These are phyloP conservation scores for Obba rivulosa DNA, from an alignment of 768 basidiomycete species.

Conservation along the genomic window DNA sequence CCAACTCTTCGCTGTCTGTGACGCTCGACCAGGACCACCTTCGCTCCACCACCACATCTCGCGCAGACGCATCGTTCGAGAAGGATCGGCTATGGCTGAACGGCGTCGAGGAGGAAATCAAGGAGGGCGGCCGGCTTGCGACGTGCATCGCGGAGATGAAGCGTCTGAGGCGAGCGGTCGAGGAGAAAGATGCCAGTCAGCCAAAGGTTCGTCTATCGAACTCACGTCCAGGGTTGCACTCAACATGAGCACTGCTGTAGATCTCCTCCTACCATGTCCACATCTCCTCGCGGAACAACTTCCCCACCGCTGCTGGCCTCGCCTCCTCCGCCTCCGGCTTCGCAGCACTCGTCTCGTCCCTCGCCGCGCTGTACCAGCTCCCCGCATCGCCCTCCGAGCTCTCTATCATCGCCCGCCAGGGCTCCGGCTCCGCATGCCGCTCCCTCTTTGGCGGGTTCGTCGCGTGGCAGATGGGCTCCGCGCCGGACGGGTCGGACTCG, in stretches of 20 bases:
- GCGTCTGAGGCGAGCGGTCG: conserved; percentile 65
- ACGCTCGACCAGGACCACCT: conserved; percentile 97
- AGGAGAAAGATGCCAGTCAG: conserved; percentile 58
- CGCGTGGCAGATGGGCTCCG: conserved; percentile 80
- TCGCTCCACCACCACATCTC: conserved; percentile 88
- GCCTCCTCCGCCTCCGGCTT: conserved; percentile 97
- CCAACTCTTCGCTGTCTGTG: conserved; percentile 97
- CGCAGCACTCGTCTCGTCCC: conserved; percentile 87
- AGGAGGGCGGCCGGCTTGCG: conserved; percentile 66
- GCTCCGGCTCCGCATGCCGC: conserved; percentile 96
- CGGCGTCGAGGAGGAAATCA: conserved; percentile 87
- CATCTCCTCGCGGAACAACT: conserved; percentile 96
- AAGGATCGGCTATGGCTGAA: conserved; percentile 92
- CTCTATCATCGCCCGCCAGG: conserved; percentile 93
- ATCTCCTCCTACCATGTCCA: conserved; percentile 72
- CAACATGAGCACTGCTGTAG: conserved; percentile 29
- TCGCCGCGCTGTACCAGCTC: conserved; percentile 82
- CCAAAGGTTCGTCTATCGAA: conserved; percentile 52
- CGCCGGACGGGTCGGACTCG: conserved; percentile 74
- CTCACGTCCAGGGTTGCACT: conserved; percentile 2
- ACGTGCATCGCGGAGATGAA: conserved; percentile 90
- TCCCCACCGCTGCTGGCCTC: conserved; percentile 97
- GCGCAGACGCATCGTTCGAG: conserved; percentile 69
- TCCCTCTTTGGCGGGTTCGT: conserved; percentile 98
- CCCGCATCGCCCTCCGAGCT: conserved; percentile 74